Conservation (phyloP, 306 rosid species). For the Quercus gilva region DNA sequence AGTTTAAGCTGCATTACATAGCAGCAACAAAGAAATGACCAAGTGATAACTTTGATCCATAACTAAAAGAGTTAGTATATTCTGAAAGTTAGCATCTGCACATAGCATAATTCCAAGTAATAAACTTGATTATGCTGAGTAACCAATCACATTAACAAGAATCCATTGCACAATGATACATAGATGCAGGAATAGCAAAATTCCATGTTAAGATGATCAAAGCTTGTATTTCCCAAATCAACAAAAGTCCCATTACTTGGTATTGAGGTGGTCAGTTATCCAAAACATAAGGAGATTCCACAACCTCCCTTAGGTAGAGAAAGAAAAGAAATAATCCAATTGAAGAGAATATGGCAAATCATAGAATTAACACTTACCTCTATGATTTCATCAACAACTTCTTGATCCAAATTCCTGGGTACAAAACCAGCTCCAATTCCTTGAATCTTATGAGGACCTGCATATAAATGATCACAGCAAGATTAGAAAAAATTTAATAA, state of each 20-base stretch:
- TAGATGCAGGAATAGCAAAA: not conserved
- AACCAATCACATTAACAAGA: no score
- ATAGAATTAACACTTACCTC: conserved; percentile 43
- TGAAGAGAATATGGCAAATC: not conserved
- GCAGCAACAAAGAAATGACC: not conserved
- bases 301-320: not conserved
- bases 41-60: not conserved
- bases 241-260: conserved; percentile 7
- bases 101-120: not conserved
- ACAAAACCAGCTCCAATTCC: conserved; percentile 99
- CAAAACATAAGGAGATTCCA: not conserved
- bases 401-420: conserved; percentile 86
- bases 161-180: not conserved
- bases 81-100: not conserved
- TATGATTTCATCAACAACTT: conserved; percentile 79
- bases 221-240: not conserved
- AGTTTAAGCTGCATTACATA: conserved; percentile 7
- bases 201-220: not conserved
- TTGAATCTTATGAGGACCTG: conserved; percentile 99
- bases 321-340: conserved; percentile 5
- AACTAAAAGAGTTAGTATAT: not conserved
- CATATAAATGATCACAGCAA: conserved; percentile 21
- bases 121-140: not conserved
- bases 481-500: conserved; percentile 5
- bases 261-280: conserved; percentile 5